Conservation (phyloP, 2,329 filamentous ascomycete genomes). For the Paradendryphiella salina region DNA sequence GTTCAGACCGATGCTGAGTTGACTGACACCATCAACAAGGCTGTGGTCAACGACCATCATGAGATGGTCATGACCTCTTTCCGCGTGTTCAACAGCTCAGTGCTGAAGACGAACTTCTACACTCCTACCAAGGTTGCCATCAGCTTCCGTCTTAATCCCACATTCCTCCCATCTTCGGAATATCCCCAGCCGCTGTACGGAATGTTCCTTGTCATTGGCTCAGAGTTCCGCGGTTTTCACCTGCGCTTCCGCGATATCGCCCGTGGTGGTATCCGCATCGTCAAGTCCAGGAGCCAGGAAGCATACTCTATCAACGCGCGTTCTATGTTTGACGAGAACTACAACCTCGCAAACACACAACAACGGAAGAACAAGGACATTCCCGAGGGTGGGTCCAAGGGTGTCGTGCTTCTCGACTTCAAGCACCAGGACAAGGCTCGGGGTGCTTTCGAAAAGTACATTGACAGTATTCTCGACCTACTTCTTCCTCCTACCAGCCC, state of each 20-base stretch:
- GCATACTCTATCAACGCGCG: constrained; percentile 95
- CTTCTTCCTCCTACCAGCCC: constrained; percentile 86
- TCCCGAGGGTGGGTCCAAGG: constrained; percentile 95
- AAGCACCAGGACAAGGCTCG: constrained; percentile 90
- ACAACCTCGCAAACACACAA: constrained; percentile 95
- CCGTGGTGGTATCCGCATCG: constrained; percentile 95
- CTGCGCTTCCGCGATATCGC: constrained; percentile 96
- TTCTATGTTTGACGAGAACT: constrained; percentile 97
- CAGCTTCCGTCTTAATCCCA: constrained; percentile 89
- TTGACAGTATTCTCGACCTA: constrained; percentile 96
- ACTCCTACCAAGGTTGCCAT: constrained; percentile 97
- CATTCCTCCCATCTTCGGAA: constrained; percentile 86
- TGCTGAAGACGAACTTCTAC: constrained; percentile 97
- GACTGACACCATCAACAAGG: constrained; percentile 47
- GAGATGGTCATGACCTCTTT: constrained; percentile 98
- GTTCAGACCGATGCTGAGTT: constrained; percentile 50
- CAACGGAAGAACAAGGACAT: constrained; percentile 99
- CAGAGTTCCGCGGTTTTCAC: constrained; percentile 96
- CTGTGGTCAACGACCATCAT: constrained; percentile 79
- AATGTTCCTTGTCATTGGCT: constrained; percentile 98
- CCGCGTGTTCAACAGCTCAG: constrained; percentile 88
- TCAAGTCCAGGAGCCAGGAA: constrained; percentile 96
- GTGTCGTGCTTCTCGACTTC: constrained; percentile 90
- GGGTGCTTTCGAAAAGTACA: constrained; percentile 98
- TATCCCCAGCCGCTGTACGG: constrained; percentile 93